These are phyloP conservation scores for Cichorium intybus DNA, from an alignment of 140 eudicot genomes.

Conservation along the genomic window DNA sequence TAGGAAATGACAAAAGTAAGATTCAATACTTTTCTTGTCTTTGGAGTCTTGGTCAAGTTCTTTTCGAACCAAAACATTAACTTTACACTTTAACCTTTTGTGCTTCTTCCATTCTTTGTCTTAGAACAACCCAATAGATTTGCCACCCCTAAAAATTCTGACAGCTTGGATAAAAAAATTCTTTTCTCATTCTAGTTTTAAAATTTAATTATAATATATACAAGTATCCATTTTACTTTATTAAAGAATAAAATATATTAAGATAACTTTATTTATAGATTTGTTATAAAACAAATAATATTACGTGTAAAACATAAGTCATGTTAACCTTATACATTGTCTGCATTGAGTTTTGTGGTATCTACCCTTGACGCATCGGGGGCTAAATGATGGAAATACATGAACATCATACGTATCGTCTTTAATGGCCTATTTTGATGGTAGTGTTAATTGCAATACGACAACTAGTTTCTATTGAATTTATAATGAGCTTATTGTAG, in stretches of 20 bases:
- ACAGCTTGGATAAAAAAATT: neutral
- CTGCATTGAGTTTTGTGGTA: neutral
- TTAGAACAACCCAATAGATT: conserved; percentile 8
- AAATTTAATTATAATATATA: neutral
- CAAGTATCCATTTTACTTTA: neutral
- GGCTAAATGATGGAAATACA: no score
- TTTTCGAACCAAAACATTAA: conserved; percentile 17
- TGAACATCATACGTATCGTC: no score
- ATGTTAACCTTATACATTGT: neutral
- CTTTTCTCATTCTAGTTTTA: neutral
- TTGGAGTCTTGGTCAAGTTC: conserved; percentile 24
- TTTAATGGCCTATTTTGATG: no score
- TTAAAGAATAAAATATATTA: neutral
- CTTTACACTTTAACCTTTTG: conserved; percentile 22
- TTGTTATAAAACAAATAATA: neutral
- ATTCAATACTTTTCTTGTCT: conserved; percentile 25
- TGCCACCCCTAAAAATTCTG: neutral
- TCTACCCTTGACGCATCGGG: no score
- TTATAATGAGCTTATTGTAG: no score
- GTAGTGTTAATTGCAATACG: no score
- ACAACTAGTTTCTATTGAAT: no score
- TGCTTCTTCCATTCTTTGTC: conserved; percentile 28
- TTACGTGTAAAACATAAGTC: neutral
- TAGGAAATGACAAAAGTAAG: conserved; percentile 17
- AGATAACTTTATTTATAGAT: neutral